These are phyloP conservation scores for Botrytis galanthina DNA, from an alignment of 2,329 filamentous ascomycete genomes.

Conservation along the genomic window DNA sequence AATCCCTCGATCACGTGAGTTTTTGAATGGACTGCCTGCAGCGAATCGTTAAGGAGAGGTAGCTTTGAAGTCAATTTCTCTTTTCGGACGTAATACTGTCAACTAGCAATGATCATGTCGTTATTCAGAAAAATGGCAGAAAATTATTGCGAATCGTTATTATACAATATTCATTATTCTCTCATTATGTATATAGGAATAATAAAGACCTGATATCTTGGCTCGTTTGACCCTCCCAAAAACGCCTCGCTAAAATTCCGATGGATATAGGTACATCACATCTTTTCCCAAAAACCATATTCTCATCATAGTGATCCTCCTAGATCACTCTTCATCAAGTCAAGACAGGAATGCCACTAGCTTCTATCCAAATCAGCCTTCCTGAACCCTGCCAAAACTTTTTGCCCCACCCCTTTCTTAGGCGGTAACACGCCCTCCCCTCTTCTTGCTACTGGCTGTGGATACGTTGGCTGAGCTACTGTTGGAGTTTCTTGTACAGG, in stretches of 20 bases:
- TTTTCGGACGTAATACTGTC: background rate
- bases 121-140: background rate
- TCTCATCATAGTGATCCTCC: too few species aligned
- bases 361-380: constrained; percentile 35
- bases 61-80: background rate
- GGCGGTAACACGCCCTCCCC: constrained; percentile 7
- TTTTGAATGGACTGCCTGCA: background rate
- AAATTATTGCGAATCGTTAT: background rate
- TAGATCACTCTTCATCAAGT: background rate
- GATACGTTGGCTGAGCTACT: constrained; percentile 18
- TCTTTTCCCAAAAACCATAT: too few species aligned
- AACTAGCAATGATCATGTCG: background rate
- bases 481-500: constrained; percentile 25
- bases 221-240: background rate
- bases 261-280: background rate
- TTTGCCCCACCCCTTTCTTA: constrained; percentile 27
- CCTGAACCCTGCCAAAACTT: constrained; percentile 28
- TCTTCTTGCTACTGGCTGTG: constrained; percentile 17
- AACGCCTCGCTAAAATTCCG: background rate
- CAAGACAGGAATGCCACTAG: constrained; percentile 1
- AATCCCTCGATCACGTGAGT: background rate
- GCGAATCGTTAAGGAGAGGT: background rate
- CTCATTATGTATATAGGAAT: background rate
- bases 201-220: background rate
- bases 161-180: background rate